Conservation (phyloP, 225 moss, liverwort and hornwort genomes). For the Marchantia paleacea region DNA sequence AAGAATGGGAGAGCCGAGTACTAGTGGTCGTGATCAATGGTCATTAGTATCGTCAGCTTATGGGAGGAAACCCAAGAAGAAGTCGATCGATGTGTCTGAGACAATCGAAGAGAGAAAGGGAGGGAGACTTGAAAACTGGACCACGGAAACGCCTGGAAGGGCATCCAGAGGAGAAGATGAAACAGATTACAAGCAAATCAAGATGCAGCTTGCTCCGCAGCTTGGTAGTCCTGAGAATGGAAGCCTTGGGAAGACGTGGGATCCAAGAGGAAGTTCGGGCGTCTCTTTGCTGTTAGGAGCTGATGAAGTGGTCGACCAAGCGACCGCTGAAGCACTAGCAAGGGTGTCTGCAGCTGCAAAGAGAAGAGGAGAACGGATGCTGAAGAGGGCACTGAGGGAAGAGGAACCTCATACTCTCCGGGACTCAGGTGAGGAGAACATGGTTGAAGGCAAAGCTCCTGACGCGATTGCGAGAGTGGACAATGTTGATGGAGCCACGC, state of each 20-base stretch:
- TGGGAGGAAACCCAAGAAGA: slow-evolving; percentile 38
- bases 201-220: slow-evolving; percentile 18
- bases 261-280: slow-evolving; percentile 18
- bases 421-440: neutral
- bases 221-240: slow-evolving; percentile 43
- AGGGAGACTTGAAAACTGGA: neutral
- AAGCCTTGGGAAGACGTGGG: slow-evolving; percentile 30
- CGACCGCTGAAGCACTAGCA: slow-evolving; percentile 55
- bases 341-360: slow-evolving; percentile 65
- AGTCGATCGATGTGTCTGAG: slow-evolving; percentile 38
- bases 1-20: slow-evolving; percentile 88
- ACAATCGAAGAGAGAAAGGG: slow-evolving; percentile 40
- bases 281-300: slow-evolving; percentile 50
- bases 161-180: slow-evolving; percentile 15
- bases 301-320: slow-evolving; percentile 57
- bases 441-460: slow-evolving; percentile 1
- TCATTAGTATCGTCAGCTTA: slow-evolving; percentile 26
- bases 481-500: neutral
- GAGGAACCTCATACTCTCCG: neutral
- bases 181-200: slow-evolving; percentile 12
- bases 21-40: slow-evolving; percentile 68
- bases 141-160: slow-evolving; percentile 16
- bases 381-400: slow-evolving; percentile 40
- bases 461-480: neutral
- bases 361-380: slow-evolving; percentile 60